Base-by-base conservation (phyloP, 805 yeast species). In the Vanderwaltozyma verrucispora region DNA sequence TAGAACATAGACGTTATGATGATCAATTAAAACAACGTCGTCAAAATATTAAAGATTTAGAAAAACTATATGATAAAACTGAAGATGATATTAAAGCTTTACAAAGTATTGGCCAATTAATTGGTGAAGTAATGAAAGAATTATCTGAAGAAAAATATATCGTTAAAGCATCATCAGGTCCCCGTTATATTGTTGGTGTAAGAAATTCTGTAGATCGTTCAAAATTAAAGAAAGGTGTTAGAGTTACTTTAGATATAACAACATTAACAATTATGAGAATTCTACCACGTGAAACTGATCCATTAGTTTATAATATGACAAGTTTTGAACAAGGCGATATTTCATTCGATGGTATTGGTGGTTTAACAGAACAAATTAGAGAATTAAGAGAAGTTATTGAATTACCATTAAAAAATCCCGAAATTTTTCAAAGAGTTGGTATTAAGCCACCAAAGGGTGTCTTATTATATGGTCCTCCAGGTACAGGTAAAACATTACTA, bases 361-460 rank as follows among this genome's bases (percentile, higher is more conserved):
- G 98, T 43, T 72, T 92, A 47, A 80, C 79, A 34, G 97, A 92
- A 49, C 98, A 92, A 63, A 87, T 92, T 50, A 74, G 97, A 53
- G 97, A 92, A 65, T 72, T 92, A 50, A 78, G 98, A 61, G 98
- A 92, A 66, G 98, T 92, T 40, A 92, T 92, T 59, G 98, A 92
- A 64, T 69, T 92, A 53, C 98, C 98, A 2, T 72, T 92, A 56
- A 92, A 92, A 63, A 92, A 92, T 61, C 98, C 98, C 2, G 98
- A 92, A 64, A 72, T 92, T 51, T 92, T 92, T 62, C 69, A 83
- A 44, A 78, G 98, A 60, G 96, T 92, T 25, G 98, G 98, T 34
- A 92, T 92, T 62, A 87, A 87, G 58, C 95, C 96, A n/a, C 98
- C 98, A 40, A 92, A 92, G 63, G 98, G 97, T 60, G 97, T 89